Evolutionary conservation across 495 filamentous ascomycete species (phyloP).

Genomic region (Aspergillus haitiensis): DNA sequence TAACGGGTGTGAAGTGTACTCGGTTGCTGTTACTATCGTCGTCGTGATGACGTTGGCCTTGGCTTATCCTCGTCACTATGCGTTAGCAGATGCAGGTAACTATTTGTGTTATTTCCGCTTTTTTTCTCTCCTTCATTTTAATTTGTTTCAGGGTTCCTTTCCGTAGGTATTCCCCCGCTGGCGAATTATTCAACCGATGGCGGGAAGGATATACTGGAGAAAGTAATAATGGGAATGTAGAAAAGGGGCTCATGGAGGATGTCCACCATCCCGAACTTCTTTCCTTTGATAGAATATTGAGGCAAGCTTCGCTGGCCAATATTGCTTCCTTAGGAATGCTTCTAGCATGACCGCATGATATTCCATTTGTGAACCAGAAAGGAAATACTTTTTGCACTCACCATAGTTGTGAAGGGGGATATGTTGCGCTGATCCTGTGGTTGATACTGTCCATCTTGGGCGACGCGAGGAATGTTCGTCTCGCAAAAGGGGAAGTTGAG

Average conservation of each 20-base stretch:
- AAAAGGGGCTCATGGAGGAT: neutral
- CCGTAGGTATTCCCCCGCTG: too few relatives aligned
- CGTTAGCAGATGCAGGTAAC: neutral
- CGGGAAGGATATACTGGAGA: neutral
- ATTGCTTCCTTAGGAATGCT: slow-evolving; percentile 8
- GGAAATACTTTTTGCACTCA: slow-evolving; percentile 6
- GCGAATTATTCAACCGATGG: too few relatives aligned
- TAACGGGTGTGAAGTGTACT: slow-evolving; percentile 44
- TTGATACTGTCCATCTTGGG: slow-evolving; percentile 15
- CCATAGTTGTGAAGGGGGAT: slow-evolving; percentile 17
- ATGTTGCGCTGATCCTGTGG: neutral
- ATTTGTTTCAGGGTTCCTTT: neutral
- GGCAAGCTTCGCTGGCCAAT: too few relatives aligned
- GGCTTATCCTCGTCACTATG: neutral
- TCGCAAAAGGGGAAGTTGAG: slow-evolving; percentile 51
- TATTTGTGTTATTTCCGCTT: neutral
- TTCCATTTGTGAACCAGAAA: neutral
- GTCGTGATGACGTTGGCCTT: slow-evolving; percentile 8
- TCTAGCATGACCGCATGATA: neutral
- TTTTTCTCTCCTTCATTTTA: neutral
- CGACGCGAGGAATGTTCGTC: slow-evolving; percentile 44
- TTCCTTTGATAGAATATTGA: too few relatives aligned
- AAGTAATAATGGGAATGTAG: neutral
- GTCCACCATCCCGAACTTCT: too few relatives aligned
- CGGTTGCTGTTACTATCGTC: slow-evolving; percentile 22